phyloP scores from a whole-genome alignment of 2,329 filamentous ascomycete species.

The Diaporthe destruens region DNA sequence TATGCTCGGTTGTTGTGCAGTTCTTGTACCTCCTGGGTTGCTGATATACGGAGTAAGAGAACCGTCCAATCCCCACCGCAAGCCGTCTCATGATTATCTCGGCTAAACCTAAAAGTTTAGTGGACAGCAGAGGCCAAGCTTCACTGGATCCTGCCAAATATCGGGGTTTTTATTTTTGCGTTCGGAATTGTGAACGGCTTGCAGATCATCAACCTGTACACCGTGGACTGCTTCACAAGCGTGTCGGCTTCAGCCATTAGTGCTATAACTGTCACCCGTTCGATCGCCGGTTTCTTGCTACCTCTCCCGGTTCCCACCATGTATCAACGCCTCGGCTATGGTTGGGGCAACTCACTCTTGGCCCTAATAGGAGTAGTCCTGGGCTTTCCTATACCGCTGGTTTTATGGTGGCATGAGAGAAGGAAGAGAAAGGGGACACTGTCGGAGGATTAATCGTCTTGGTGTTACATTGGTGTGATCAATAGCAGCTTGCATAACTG shows the following conservation, averaged over 20 bases:
- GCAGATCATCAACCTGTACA: conserved; percentile 24
- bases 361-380: not conserved
- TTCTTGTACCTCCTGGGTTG: not conserved
- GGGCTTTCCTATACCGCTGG: not conserved
- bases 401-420: conserved; percentile 7
- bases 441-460: not conserved
- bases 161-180: not conserved
- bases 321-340: conserved; percentile 9
- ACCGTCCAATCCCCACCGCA: fast-evolving
- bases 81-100: too few species aligned
- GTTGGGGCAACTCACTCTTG: conserved; percentile 3
- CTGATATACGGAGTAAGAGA: conserved; percentile 4
- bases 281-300: conserved; percentile 12
- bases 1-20: not conserved
- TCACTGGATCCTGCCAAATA: conserved; percentile 10
- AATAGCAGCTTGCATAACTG: too few species aligned
- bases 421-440: not conserved
- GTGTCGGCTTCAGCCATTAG: conserved; percentile 19
- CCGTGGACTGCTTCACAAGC: conserved; percentile 1
- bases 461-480: too few species aligned
- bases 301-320: conserved; percentile 6
- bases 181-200: conserved; percentile 18
- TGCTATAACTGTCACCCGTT: conserved; percentile 15
- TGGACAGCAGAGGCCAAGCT: conserved; percentile 15
- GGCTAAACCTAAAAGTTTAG: not conserved